Base-by-base conservation (phyloP, 2,329 filamentous ascomycete genomes). In the Apiospora malaysiana region DNA sequence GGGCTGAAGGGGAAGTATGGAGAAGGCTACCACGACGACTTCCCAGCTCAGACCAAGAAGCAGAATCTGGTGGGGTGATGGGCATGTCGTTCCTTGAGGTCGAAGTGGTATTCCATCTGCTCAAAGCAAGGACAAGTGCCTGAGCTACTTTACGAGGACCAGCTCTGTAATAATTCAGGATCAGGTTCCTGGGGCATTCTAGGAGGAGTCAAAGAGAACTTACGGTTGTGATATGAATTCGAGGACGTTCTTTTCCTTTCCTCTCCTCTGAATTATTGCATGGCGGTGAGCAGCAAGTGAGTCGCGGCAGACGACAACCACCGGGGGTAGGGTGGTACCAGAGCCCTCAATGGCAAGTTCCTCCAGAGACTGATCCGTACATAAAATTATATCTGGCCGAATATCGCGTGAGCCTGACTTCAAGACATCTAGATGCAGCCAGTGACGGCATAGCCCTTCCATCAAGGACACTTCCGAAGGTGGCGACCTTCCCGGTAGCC, bases 171-270 rank as follows among this genome's bases (percentile, higher is more conserved):
- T 6, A 70, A 45, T 21, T 4, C 7, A 56, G 10, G 18, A 21
- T 1, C 4, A 42, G 10, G 14, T 12, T 10, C 18, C 18, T 5
- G 27, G 3, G 21, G n/a, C 1, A 2, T 6, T 23, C 8, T 63
- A 4, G 9, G 21, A 9, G 8, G 18, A 5, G 6, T 32, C 32
- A 18, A 40, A 14, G 7, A 8, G n/a, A 2, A 77, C 81, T 74
- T 70, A 81, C 78, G 82, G 82, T 66, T 82, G 81, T 1, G 81
- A 81, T 23, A 82, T 78, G 59, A 81, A 82, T 66, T 83, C 81
- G 12, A 81, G 76, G 18, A 82, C 72, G 1, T 71, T 70, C 46
- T 73, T 37, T 72, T 72, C 71, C 27, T 72, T 68, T n/a, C 49
- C 77, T 70, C 47, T 76, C 37, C 45, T 68, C 32, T 69, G n/a